Evolutionary conservation across 345 rosid genomes (phyloP).

Genomic region (Eucalyptus erythrocorys): DNA sequence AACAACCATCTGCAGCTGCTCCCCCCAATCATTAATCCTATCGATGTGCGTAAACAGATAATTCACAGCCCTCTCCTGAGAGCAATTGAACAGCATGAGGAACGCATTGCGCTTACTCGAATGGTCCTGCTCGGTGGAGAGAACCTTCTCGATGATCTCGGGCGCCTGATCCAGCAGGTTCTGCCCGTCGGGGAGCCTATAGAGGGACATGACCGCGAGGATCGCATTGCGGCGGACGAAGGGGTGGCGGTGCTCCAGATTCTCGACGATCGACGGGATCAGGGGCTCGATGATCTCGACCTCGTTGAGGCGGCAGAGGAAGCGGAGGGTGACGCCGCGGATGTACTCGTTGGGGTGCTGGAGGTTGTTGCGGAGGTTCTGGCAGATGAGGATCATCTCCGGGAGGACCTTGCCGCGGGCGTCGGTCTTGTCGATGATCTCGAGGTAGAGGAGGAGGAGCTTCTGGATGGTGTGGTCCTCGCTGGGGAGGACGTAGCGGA

Average conservation of each 20-base stretch:
- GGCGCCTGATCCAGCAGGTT: slow-evolving; percentile 7
- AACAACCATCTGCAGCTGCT: slow-evolving; percentile 14
- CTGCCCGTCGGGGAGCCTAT: slow-evolving; percentile 7
- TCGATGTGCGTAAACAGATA: slow-evolving; percentile 12
- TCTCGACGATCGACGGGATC: slow-evolving; percentile 4
- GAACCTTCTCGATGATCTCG: slow-evolving; percentile 7
- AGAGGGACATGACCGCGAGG: slow-evolving; percentile 11
- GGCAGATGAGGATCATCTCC: slow-evolving; percentile 95
- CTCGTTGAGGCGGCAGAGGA: slow-evolving; percentile 8
- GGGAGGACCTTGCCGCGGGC: slow-evolving; percentile 68
- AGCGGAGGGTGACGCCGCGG: slow-evolving; percentile 42
- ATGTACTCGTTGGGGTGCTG: slow-evolving; percentile 95
- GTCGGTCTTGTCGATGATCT: slow-evolving; percentile 85
- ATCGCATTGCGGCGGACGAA: slow-evolving; percentile 12
- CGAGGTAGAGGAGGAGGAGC: slow-evolving; percentile 74
- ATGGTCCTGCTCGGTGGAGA: slow-evolving; percentile 8
- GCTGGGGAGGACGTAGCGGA: slow-evolving; percentile 82
- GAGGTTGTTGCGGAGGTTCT: slow-evolving; percentile 87
- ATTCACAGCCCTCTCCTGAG: slow-evolving; percentile 7
- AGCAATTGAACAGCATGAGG: slow-evolving; percentile 10
- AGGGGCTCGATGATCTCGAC: slow-evolving; percentile 14
- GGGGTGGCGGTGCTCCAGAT: slow-evolving; percentile 14
- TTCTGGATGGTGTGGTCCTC: slow-evolving; percentile 95
- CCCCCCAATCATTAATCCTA: slow-evolving; percentile 8
- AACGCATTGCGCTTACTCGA: slow-evolving; percentile 13